phyloP scores from a whole-genome alignment of 495 filamentous ascomycete species.

The Aspergillus affinis region DNA sequence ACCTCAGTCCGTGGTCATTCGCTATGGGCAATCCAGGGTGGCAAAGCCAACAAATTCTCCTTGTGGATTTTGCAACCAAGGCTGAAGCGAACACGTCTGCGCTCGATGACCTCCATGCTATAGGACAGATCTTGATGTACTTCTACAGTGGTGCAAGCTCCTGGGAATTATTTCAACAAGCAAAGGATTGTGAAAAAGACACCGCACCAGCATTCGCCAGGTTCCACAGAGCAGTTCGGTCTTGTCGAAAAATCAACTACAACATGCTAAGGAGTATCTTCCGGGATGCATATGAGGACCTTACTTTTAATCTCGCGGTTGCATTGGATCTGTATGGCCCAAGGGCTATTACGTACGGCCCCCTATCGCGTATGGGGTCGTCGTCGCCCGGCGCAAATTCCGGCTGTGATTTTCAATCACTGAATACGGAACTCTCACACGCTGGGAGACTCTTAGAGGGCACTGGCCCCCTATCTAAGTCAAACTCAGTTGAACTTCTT shows the following conservation, averaged over 20 bases:
- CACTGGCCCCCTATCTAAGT: neutral
- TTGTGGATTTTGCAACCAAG: conserved; percentile 4
- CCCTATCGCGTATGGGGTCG: no score
- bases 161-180: neutral
- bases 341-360: neutral
- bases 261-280: neutral
- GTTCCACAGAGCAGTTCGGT: neutral
- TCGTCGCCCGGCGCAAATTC: neutral
- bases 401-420: neutral
- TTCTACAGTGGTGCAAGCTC: neutral
- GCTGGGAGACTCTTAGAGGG: neutral
- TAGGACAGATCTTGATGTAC: conserved; percentile 2
- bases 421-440: neutral
- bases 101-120: neutral
- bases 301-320: neutral
- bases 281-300: neutral
- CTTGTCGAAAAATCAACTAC: neutral
- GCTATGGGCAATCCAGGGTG: neutral
- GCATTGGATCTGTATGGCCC: conserved; percentile 1
- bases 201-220: neutral
- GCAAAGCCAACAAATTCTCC: conserved; percentile 4
- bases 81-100: neutral
- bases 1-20: conserved; percentile 5
- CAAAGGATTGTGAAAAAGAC: neutral
- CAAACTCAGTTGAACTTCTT: neutral